A percentile compares a stretch with the other conserved stretches of the same genome.
phyloP scores from a whole-genome alignment of 345 rosid species.

The Hypericum androsaemum region DNA sequence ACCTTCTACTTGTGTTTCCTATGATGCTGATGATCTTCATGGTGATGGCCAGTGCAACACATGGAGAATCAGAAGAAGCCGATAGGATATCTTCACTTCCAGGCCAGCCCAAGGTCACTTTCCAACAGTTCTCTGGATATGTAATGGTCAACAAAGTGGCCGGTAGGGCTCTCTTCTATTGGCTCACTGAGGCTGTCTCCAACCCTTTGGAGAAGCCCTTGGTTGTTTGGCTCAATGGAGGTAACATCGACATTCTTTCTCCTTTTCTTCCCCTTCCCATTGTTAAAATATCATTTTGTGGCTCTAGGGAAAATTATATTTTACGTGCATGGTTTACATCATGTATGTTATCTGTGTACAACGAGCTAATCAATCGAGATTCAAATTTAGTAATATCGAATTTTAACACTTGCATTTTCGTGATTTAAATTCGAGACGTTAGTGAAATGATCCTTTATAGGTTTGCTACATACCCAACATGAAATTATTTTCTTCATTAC shows the following conservation, averaged over 20 bases:
- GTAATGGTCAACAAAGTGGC: constrained; percentile 52
- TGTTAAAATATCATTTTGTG: not conserved
- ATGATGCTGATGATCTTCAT: not conserved
- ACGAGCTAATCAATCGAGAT: too few species aligned
- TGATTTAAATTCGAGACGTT: too few species aligned
- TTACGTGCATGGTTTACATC: too few species aligned
- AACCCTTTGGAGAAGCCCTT: constrained; percentile 56
- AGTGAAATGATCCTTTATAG: too few species aligned
- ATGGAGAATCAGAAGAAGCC: constrained; percentile 38
- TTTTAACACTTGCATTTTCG: too few species aligned
- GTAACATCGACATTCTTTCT: constrained; percentile 14
- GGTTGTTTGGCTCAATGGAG: constrained; percentile 97
- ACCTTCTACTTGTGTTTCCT: not conserved
- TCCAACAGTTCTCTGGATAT: constrained; percentile 89
- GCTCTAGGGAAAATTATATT: not conserved
- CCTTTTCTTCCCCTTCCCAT: not conserved
- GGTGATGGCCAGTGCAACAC: not conserved
- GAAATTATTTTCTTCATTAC: too few species aligned
- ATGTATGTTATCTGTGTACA: too few species aligned
- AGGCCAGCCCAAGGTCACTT: constrained; percentile 80
- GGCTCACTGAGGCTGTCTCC: constrained; percentile 75
- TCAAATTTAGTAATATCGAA: too few species aligned
- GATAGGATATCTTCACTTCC: constrained; percentile 77
- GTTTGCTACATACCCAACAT: too few species aligned
- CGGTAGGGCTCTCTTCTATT: constrained; percentile 89